Percentiles rank a stretch among this genome's conserved stretches.
These are phyloP conservation scores for Globisporangium okanoganense DNA, from an alignment of 352 stramenopile genomes.

Conservation along the genomic window DNA sequence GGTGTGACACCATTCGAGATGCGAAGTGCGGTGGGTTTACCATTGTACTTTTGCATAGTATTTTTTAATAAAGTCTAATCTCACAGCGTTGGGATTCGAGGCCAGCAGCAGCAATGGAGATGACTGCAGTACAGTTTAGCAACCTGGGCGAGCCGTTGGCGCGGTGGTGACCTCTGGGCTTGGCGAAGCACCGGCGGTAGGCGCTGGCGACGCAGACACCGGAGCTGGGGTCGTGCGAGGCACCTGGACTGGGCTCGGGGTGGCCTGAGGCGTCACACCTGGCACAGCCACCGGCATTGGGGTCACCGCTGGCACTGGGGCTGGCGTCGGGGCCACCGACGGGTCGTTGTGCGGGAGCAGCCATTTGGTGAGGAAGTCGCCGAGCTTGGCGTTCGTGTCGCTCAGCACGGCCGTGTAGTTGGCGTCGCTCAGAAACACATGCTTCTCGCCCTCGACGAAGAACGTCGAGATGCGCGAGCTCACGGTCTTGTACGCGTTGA, in stretches of 20 bases:
- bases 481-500: slow-evolving; percentile 25
- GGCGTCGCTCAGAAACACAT: slow-evolving; percentile 23
- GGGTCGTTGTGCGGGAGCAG: not conserved
- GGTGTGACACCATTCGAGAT: too few relatives aligned
- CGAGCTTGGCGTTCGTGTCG: slow-evolving; percentile 5
- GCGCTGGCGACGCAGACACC: not conserved
- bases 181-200: not conserved
- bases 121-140: not conserved
- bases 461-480: slow-evolving; percentile 23
- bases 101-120: not conserved
- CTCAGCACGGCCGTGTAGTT: slow-evolving; percentile 3
- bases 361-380: slow-evolving; percentile 6
- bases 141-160: not conserved
- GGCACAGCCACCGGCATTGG: not conserved
- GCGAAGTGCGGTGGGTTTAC: too few relatives aligned
- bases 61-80: too few relatives aligned
- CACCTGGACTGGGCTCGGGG: not conserved
- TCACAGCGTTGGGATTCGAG: too few relatives aligned
- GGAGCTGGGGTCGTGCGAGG: not conserved
- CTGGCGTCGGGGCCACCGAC: not conserved
- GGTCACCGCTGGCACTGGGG: not conserved
- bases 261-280: not conserved
- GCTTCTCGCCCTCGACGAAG: slow-evolving; percentile 26
- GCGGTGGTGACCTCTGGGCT: not conserved
- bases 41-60: too few relatives aligned